phyloP scores from a whole-genome alignment of 2,329 filamentous ascomycete genomes.

The Neonectria neomacrospora region DNA sequence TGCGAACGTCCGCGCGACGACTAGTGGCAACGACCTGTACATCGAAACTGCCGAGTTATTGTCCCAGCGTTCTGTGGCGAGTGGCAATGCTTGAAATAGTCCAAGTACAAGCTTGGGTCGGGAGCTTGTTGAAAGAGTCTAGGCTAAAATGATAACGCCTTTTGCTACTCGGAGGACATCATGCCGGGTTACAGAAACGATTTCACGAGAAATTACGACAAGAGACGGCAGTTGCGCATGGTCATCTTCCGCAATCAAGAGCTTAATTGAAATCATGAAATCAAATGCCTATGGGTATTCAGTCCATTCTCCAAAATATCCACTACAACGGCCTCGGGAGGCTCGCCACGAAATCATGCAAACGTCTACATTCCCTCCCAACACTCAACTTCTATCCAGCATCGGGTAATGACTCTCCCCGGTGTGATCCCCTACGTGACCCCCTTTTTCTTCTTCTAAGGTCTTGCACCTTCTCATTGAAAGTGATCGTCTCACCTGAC shows the following conservation, averaged over 20 bases:
- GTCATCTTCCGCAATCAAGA: neutral
- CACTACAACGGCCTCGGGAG: conserved; percentile 10
- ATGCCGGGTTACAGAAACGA: neutral
- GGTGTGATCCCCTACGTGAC: conserved; percentile 31
- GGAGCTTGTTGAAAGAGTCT: neutral
- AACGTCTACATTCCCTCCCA: neutral
- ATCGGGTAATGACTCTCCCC: conserved; percentile 38
- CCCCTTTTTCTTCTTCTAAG: conserved; percentile 49
- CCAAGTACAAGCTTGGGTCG: neutral
- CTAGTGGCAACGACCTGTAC: conserved; percentile 67
- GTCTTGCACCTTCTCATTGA: conserved; percentile 56
- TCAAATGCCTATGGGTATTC: conserved; percentile 26
- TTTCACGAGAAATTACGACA: neutral
- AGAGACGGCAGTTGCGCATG: neutral
- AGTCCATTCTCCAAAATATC: conserved; percentile 15
- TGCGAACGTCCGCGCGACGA: conserved; percentile 72
- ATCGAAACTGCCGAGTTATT: conserved; percentile 69
- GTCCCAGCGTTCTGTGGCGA: conserved; percentile 11
- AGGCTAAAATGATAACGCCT: neutral
- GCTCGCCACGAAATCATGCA: conserved; percentile 16
- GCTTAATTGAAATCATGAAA: neutral
- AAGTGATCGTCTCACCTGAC: conserved; percentile 57
- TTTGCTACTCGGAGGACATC: neutral
- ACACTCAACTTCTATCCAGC: conserved; percentile 22
- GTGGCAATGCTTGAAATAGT: neutral